A percentile compares a stretch with the other conserved stretches of the same genome.
These are phyloP conservation scores for Penicillium sp. DNA, from an alignment of 2,329 filamentous ascomycete species.

Conservation along the genomic window DNA sequence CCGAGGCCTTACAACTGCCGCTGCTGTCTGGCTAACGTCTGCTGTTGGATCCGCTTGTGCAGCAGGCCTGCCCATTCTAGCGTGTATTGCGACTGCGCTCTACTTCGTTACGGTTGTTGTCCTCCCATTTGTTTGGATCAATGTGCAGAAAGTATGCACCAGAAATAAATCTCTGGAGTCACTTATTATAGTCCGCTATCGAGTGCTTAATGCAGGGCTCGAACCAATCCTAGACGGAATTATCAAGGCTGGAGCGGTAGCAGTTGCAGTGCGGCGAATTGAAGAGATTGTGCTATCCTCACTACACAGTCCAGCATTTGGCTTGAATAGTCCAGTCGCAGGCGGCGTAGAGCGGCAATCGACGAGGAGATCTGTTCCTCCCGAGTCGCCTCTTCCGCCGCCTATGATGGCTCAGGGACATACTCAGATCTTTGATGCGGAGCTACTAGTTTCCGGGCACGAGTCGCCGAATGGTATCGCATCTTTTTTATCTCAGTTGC, in stretches of 20 bases:
- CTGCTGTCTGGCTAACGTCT: not conserved
- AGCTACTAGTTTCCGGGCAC: not conserved
- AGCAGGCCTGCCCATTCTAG: not conserved
- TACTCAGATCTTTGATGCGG: not conserved
- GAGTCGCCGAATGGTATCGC: not conserved
- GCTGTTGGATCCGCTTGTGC: not conserved
- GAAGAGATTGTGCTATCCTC: not conserved
- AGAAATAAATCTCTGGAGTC: not conserved
- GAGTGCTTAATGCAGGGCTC: not conserved
- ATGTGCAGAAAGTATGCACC: not conserved
- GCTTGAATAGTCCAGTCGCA: not conserved
- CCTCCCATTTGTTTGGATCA: not conserved
- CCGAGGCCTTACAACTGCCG: not conserved
- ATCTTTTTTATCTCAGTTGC: not conserved
- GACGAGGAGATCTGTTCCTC: not conserved
- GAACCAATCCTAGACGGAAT: not conserved
- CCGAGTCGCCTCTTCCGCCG: not conserved
- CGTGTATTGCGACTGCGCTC: not conserved
- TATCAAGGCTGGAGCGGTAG: not conserved
- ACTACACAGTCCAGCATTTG: not conserved
- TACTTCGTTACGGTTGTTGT: not conserved
- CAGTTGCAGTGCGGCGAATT: not conserved
- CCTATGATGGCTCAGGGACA: not conserved
- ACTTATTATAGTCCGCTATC: not conserved
- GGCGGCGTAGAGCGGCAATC: not conserved